Base-by-base conservation (phyloP, 2,329 filamentous ascomycete species). In the Arthrobotrys sinensis region DNA sequence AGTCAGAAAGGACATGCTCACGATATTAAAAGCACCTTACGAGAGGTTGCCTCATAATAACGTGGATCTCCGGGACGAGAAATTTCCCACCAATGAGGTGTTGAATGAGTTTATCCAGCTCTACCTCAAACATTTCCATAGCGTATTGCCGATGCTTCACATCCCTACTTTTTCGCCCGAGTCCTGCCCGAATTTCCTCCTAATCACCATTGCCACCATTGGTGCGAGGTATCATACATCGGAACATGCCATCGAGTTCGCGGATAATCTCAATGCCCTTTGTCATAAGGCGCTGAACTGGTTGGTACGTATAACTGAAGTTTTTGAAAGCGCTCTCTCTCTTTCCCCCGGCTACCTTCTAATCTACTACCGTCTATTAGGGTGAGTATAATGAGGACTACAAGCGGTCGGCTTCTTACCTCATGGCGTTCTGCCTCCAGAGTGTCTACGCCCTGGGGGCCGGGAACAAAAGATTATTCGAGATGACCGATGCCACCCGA, bases 61-160 rank as follows among this genome's bases (percentile, higher is more conserved):
- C 57, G 79, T 79, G 10, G 79, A 79, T 21, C 81, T 80, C 52
- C 65, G 80, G 71, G 43, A 80, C 53, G 70, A 80, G 53, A 71
- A 80, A 11, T 84, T 84, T 50, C 83, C 82, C 3, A 69, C 79
- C 12, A 63, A 80, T 1, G 66, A 72, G 4, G 79, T 83, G 1
- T 63, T 84, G 38, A 81, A 84, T 46, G 80, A 82, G n/a, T 84
- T 84, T 43, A 77, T 83, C 24, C 80, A 73, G 4, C 80, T 85
- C 0, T 85, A 82, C 53, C 84, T 84, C 64, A 80, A 82, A 14
- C 79, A 84, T 36, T 84, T 85, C 46, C 80, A 83, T 64, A 80
- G 81, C 0, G 82, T 83, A 4, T 45, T 85, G 4, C 82, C 84
- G 1, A 81, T 85, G 14, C 80, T 84, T 0, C 82, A 84, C 38